A percentile compares a stretch with the other conserved stretches of the same genome.
phyloP scores from a whole-genome alignment of 352 stramenopile species.

The Aphanomyces stellatus region DNA sequence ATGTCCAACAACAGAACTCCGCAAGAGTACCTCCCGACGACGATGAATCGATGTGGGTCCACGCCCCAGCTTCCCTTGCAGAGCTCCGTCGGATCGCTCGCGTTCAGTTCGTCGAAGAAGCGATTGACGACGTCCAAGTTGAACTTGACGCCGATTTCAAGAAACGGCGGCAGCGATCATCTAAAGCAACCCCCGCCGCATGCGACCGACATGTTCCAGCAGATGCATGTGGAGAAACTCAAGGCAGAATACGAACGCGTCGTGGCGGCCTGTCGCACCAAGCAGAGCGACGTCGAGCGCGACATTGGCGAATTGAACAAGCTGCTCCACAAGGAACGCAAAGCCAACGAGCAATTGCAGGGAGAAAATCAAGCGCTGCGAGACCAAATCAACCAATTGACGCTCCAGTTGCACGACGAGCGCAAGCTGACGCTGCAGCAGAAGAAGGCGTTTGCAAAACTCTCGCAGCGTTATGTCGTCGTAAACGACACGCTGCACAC shows the following conservation, averaged over 20 bases:
- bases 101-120: conserved; percentile 69
- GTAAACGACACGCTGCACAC: conserved; percentile 51
- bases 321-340: conserved; percentile 26
- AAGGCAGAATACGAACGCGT: neutral
- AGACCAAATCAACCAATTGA: conserved; percentile 30
- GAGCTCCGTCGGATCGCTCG: conserved; percentile 35
- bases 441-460: conserved; percentile 54
- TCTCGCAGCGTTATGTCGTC: conserved; percentile 43
- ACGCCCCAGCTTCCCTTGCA: conserved; percentile 51
- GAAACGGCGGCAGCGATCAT: conserved; percentile 26
- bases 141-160: conserved; percentile 26
- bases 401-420: conserved; percentile 34
- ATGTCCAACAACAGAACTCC: neutral
- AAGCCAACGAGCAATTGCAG: conserved; percentile 27
- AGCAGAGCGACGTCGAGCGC: conserved; percentile 31
- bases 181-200: neutral
- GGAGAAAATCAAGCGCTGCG: conserved; percentile 36
- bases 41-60: conserved; percentile 53
- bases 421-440: conserved; percentile 38
- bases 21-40: conserved; percentile 21
- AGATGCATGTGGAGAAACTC: conserved; percentile 23
- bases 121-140: conserved; percentile 22
- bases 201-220: neutral
- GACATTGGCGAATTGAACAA: conserved; percentile 25
- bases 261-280: neutral